phyloP scores from a whole-genome alignment of 495 filamentous ascomycete genomes.

The Cryomyces minteri region DNA sequence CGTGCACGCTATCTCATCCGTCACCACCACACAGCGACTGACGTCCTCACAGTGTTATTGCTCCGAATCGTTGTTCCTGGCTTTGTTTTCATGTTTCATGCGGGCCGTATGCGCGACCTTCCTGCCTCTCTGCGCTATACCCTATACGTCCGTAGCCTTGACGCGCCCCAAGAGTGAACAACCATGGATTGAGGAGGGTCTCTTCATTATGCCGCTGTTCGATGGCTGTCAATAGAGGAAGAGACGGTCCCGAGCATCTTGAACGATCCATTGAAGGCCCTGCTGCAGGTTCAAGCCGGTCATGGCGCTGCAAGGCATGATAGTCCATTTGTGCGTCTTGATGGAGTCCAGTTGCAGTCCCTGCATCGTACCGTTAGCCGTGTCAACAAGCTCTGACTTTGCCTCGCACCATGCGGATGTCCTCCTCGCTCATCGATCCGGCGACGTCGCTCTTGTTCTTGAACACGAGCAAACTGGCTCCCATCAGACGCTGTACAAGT shows the following conservation, averaged over 20 bases:
- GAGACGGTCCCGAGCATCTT: conserved; percentile 83
- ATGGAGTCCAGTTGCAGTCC: conserved; percentile 67
- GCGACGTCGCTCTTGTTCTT: conserved; percentile 89
- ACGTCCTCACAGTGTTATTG: too few relatives aligned
- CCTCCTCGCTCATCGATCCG: conserved; percentile 70
- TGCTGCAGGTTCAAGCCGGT: conserved; percentile 70
- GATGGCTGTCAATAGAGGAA: conserved; percentile 53
- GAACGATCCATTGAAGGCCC: conserved; percentile 83
- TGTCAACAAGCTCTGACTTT: conserved; percentile 3
- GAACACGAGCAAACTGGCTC: conserved; percentile 83
- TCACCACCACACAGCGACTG: too few relatives aligned
- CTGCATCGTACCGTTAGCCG: conserved; percentile 24
- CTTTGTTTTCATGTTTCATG: too few relatives aligned
- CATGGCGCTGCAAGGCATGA: conserved; percentile 85
- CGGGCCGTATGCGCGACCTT: too few relatives aligned
- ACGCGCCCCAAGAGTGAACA: too few relatives aligned
- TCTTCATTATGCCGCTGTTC: too few relatives aligned
- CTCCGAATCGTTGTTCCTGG: too few relatives aligned
- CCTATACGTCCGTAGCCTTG: too few relatives aligned
- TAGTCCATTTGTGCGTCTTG: conserved; percentile 83
- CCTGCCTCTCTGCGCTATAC: too few relatives aligned
- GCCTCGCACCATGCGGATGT: conserved; percentile 50
- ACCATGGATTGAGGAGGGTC: too few relatives aligned
- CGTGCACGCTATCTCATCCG: too few relatives aligned
- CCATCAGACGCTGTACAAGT: conserved; percentile 54